Base-by-base conservation (phyloP, 2,329 filamentous ascomycete species). In the Waltergamsia citrina region DNA sequence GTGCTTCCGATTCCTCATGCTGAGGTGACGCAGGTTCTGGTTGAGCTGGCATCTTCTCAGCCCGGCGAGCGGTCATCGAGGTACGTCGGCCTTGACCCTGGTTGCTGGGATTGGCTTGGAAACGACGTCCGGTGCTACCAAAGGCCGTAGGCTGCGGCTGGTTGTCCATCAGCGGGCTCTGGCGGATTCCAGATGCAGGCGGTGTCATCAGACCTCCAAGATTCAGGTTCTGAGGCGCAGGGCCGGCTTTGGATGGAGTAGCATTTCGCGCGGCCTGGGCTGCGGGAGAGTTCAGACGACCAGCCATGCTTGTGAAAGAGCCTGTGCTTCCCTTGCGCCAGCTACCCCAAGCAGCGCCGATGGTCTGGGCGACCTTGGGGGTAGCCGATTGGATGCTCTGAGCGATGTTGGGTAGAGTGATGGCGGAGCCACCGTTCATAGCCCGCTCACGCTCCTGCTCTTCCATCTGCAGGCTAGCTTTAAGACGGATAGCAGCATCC, bases 401-500 rank as follows among this genome's bases (percentile, higher is more conserved):
- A 2, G 85, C 81, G 27, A 94, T 73, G 26, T 83, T 85, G 5
- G 85, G 83, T 45, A 92, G 67, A 35, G 68, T 74, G 40, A 80
- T 69, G 19, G 74, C 65, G 7, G 77, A 81, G 11, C 74, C 74
- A 31, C 79, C 79, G 35, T 81, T 78, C 60, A 85, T 73, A 1
- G 85, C 80, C 39, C 92, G 75, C 56, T 96, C 90, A 33, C 86
- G 85, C 59, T 95, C 88, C 54, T 94, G 86, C 53, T 93, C 85
- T 57, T 98, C 90, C 92, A 98, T 98, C 54, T 96, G 86, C 23
- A 98, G 68, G 50, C 94, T 95, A 11, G 92, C 85, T 53, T 86
- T 85, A 40, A 98, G 78, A 34, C 92, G 81, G 46, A 96, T 96
- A 23, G 86, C 85, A 6, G 88, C 87, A 52, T 96, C 88, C 47